Percentiles rank a stretch among this genome's conserved stretches.
These are phyloP conservation scores for Eimeria tenella DNA, from an alignment of 169 alveolate species.

Conservation along the genomic window DNA sequence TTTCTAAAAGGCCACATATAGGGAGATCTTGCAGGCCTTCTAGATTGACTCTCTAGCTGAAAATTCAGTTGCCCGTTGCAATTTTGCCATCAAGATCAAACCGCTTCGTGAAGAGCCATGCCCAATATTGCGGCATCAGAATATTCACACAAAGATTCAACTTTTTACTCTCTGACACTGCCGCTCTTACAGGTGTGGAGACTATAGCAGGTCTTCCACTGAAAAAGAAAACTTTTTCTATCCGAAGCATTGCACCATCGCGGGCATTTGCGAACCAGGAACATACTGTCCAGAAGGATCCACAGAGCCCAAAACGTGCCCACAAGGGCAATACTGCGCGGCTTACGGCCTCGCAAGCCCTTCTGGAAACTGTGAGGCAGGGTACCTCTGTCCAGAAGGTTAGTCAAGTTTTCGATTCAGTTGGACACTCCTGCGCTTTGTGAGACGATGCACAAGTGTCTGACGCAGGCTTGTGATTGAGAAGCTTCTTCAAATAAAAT, in stretches of 20 bases:
- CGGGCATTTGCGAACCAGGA: slow-evolving; percentile 79
- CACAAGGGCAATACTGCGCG: slow-evolving; percentile 72
- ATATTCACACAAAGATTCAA: background rate
- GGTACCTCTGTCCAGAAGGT: slow-evolving; percentile 73
- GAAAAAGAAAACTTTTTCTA: slow-evolving; percentile 32
- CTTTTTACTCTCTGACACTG: background rate
- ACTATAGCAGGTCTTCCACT: slow-evolving; percentile 12
- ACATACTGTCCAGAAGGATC: slow-evolving; percentile 86
- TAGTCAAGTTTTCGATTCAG: background rate
- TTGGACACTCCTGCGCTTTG: background rate
- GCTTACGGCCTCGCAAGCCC: slow-evolving; percentile 42
- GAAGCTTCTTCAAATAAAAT: background rate
- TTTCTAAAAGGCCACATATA: too few relatives aligned
- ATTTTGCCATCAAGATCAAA: too few relatives aligned
- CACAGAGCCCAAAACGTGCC: slow-evolving; percentile 55
- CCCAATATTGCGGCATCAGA: background rate
- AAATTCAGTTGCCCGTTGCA: too few relatives aligned
- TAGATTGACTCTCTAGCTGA: too few relatives aligned
- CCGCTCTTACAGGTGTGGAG: slow-evolving; percentile 46
- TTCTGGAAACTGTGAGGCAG: slow-evolving; percentile 61
- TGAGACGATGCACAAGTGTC: background rate
- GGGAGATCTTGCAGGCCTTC: too few relatives aligned
- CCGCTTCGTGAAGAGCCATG: too few relatives aligned
- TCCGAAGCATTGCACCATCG: slow-evolving; percentile 59
- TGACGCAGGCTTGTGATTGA: background rate